phyloP scores from a whole-genome alignment of 805 yeast genomes.

The Cyberlindnera nakhonratchasimensis region DNA sequence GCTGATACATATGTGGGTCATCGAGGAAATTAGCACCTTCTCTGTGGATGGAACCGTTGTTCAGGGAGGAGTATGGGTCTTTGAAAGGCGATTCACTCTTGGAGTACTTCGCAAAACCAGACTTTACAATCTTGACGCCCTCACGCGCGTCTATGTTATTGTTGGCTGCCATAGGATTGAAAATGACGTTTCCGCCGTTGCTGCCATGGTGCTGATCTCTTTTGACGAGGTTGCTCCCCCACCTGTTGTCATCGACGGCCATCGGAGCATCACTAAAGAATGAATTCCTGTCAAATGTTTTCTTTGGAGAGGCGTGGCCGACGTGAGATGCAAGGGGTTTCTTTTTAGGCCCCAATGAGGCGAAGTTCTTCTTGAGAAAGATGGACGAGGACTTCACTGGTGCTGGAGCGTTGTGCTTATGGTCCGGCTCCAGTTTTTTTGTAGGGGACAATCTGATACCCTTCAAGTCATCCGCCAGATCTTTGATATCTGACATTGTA shows the following conservation, averaged over 20 bases:
- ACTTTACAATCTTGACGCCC: conserved; percentile 8
- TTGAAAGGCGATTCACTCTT: conserved; percentile 22
- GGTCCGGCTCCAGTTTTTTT: conserved; percentile 12
- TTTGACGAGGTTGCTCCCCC: conserved; percentile 22
- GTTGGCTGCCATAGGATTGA: conserved; percentile 10
- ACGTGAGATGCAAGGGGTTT: conserved; percentile 4
- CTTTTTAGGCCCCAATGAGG: conserved; percentile 16
- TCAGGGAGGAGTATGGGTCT: conserved; percentile 23
- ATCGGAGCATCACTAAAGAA: conserved; percentile 21
- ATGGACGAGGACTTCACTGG: conserved; percentile 19
- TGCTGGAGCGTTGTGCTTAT: neutral
- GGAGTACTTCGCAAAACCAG: conserved; percentile 21
- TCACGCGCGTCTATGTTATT: conserved; percentile 11
- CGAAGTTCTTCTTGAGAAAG: conserved; percentile 22
- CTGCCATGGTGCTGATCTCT: neutral
- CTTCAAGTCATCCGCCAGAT: conserved; percentile 10
- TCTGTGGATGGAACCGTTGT: conserved; percentile 16
- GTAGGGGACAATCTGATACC: conserved; percentile 16
- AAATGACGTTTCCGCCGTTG: conserved; percentile 7
- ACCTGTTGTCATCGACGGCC: conserved; percentile 23
- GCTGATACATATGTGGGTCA: conserved; percentile 7
- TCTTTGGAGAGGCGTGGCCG: conserved; percentile 5
- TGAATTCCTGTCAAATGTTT: conserved; percentile 14
- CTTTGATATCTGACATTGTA: conserved; percentile 2
- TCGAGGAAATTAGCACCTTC: conserved; percentile 22